phyloP scores from a whole-genome alignment of 192 early-diverging fungal species.

The Backusella westeae region DNA sequence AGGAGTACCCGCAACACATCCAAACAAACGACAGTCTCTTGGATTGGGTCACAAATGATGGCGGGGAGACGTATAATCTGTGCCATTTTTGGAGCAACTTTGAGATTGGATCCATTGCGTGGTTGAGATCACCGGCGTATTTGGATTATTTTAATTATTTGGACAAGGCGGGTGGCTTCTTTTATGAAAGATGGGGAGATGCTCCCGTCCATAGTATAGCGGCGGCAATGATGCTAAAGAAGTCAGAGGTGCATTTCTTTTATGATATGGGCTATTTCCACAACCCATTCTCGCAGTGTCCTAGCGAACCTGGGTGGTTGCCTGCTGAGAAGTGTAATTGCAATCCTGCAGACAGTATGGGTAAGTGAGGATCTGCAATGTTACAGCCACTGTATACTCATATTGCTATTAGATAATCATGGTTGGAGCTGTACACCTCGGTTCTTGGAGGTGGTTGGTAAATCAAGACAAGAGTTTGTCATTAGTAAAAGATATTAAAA shows the following conservation, averaged over 20 bases:
- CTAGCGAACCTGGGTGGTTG: constrained; percentile 16
- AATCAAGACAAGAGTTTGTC: not conserved
- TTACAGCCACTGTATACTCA: no score
- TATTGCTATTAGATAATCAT: not conserved
- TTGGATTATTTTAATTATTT: constrained; percentile 65
- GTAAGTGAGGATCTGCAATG: not conserved
- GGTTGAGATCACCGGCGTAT: constrained; percentile 66
- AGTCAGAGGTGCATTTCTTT: constrained; percentile 23
- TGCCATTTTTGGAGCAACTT: constrained; percentile 83
- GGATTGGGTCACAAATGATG: constrained; percentile 49
- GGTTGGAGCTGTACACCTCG: not conserved
- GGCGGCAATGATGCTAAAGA: constrained; percentile 13
- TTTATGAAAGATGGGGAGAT: constrained; percentile 62
- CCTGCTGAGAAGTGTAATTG: constrained; percentile 17
- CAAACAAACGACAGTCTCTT: constrained; percentile 19
- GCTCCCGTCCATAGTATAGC: constrained; percentile 27
- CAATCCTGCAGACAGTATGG: constrained; percentile 19
- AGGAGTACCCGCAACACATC: constrained; percentile 42
- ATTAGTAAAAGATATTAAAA: not conserved
- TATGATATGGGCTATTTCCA: constrained; percentile 29
- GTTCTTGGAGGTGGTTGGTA: not conserved
- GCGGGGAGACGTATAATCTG: constrained; percentile 53
- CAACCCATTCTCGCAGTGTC: constrained; percentile 22
- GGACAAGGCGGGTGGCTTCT: constrained; percentile 83
- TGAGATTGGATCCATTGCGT: constrained; percentile 68